These are phyloP conservation scores for Malassezia obtusa DNA, from an alignment of 1,284 basidiomycete species.

Conservation along the genomic window DNA sequence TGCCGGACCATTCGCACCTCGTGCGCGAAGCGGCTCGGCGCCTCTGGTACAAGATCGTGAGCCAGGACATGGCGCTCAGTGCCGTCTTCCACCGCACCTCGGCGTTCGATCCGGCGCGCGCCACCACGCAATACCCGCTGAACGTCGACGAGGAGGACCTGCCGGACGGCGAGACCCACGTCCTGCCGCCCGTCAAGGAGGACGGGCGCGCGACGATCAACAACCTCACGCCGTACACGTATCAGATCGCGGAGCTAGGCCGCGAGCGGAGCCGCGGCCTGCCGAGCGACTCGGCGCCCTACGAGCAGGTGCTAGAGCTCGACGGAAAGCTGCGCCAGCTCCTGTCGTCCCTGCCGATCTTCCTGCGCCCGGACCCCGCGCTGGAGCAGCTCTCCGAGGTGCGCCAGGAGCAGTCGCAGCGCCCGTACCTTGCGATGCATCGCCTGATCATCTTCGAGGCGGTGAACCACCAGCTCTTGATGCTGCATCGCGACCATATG, in stretches of 20 bases:
- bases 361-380: slow-evolving; percentile 27
- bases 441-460: slow-evolving; percentile 28
- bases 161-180: slow-evolving; percentile 7
- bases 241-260: slow-evolving; percentile 26
- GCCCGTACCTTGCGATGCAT: slow-evolving; percentile 33
- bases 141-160: slow-evolving; percentile 34
- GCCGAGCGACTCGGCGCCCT: slow-evolving; percentile 20
- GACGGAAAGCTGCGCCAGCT: slow-evolving; percentile 27
- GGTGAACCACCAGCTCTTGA: slow-evolving; percentile 33
- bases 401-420: slow-evolving; percentile 23
- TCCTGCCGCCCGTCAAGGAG: slow-evolving; percentile 12
- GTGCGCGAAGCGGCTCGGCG: slow-evolving; percentile 35
- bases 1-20: slow-evolving; percentile 32
- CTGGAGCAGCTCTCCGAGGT: slow-evolving; percentile 33
- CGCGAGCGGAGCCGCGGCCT: slow-evolving; percentile 21
- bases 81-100: slow-evolving; percentile 20
- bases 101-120: slow-evolving; percentile 13
- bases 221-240: slow-evolving; percentile 27
- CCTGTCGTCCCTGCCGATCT: slow-evolving; percentile 25
- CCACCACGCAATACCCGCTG: slow-evolving; percentile 27
- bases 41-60: slow-evolving; percentile 20
- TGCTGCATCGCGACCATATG: slow-evolving; percentile 33
- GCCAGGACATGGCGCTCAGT: slow-evolving; percentile 14
- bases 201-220: slow-evolving; percentile 20
- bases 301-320: slow-evolving; percentile 25